These are phyloP conservation scores for Chytriomyces confervae DNA, from an alignment of 192 early-diverging fungal genomes.

Conservation along the genomic window DNA sequence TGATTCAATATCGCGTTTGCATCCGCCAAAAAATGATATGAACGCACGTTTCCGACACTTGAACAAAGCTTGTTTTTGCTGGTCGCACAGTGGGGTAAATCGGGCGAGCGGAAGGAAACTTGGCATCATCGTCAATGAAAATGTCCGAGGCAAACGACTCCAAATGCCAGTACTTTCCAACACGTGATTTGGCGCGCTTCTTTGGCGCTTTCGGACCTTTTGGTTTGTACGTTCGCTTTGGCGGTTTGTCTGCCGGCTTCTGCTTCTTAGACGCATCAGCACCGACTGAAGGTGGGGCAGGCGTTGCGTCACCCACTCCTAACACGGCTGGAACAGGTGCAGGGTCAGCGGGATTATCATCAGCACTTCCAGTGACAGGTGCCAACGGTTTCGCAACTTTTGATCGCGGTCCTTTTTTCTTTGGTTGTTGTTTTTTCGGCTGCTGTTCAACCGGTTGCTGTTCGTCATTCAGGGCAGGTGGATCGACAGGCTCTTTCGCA, in stretches of 20 bases:
- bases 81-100: no score
- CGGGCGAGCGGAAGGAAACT: background rate
- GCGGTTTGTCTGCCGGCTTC: background rate
- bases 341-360: background rate
- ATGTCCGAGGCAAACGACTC: background rate
- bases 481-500: no score
- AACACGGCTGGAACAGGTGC: background rate
- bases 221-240: background rate
- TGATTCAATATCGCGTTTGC: no score
- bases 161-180: conserved; percentile 10
- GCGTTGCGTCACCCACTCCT: background rate
- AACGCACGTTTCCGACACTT: no score
- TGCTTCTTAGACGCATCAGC: background rate
- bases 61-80: no score
- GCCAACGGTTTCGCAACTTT: no score
- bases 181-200: background rate
- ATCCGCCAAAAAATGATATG: no score
- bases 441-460: no score
- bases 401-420: no score
- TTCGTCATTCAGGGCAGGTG: no score
- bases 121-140: background rate
- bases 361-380: background rate
- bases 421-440: no score
- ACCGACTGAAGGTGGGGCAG: background rate
- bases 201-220: background rate